These are phyloP conservation scores for Kodamaea sp. DNA, from an alignment of 1,139 yeast species.

Conservation along the genomic window DNA sequence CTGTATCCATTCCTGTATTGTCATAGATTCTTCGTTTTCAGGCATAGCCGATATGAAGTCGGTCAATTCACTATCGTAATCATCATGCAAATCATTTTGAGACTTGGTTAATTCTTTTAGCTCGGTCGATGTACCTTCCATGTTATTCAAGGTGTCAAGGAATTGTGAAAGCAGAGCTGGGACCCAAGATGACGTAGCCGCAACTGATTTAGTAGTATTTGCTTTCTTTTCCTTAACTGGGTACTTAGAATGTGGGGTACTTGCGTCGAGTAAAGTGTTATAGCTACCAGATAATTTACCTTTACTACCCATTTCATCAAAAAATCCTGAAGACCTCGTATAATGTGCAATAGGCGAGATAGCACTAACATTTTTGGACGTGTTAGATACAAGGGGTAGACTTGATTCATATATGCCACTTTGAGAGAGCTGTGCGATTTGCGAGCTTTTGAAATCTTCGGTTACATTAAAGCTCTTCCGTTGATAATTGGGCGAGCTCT, in stretches of 20 bases:
- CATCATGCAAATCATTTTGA: slow-evolving; percentile 43
- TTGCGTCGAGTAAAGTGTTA: slow-evolving; percentile 15
- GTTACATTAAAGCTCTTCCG: background rate
- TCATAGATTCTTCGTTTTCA: slow-evolving; percentile 62
- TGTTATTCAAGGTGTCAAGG: slow-evolving; percentile 33
- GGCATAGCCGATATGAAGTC: slow-evolving; percentile 68
- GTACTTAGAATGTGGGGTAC: slow-evolving; percentile 18
- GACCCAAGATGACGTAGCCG: slow-evolving; percentile 10
- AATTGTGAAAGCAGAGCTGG: slow-evolving; percentile 16
- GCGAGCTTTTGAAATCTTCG: slow-evolving; percentile 1
- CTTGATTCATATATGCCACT: slow-evolving; percentile 3
- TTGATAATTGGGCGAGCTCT: slow-evolving; percentile 1
- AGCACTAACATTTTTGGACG: too few relatives aligned
- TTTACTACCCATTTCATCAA: background rate
- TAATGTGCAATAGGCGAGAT: slow-evolving; percentile 10
- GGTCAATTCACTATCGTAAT: slow-evolving; percentile 60
- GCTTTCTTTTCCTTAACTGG: background rate
- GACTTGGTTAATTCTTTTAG: slow-evolving; percentile 15
- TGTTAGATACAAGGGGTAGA: too few relatives aligned
- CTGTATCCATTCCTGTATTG: slow-evolving; percentile 66
- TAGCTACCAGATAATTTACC: slow-evolving; percentile 11
- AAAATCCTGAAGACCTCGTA: slow-evolving; percentile 7
- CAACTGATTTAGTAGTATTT: slow-evolving; percentile 2
- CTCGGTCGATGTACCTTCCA: slow-evolving; percentile 33
- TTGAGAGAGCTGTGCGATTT: slow-evolving; percentile 2